phyloP scores from a whole-genome alignment of 2,329 filamentous ascomycete species.

The Colletotrichum cereale region DNA sequence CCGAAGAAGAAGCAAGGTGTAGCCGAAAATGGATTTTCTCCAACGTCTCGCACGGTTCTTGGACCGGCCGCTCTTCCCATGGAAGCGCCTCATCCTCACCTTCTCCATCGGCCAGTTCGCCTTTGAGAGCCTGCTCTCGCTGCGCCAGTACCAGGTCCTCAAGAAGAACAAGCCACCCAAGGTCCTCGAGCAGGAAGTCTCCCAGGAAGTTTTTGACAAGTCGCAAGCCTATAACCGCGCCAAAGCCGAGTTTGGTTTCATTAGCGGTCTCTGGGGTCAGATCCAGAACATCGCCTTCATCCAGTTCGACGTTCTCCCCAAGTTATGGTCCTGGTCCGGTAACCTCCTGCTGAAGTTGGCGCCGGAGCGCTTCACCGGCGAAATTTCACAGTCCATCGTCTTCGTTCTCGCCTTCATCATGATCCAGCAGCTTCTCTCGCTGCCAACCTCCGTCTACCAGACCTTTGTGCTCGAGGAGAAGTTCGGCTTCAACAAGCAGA shows the following conservation, averaged over 20 bases:
- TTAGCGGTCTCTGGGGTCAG: slow-evolving; percentile 86
- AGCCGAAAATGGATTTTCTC: slow-evolving; percentile 37
- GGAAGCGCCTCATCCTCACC: slow-evolving; percentile 95
- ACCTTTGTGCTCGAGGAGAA: slow-evolving; percentile 97
- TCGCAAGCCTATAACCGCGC: slow-evolving; percentile 96
- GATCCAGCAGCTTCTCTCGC: slow-evolving; percentile 81
- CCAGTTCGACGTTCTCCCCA: slow-evolving; percentile 90
- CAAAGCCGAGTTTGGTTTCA: slow-evolving; percentile 90
- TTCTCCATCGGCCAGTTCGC: slow-evolving; percentile 94
- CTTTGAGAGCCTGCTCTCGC: slow-evolving; percentile 89
- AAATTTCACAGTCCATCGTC: slow-evolving; percentile 92
- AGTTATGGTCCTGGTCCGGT: slow-evolving; percentile 88
- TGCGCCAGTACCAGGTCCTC: slow-evolving; percentile 90
- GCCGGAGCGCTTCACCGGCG: slow-evolving; percentile 84
- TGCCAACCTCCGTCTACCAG: slow-evolving; percentile 90
- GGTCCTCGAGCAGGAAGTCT: slow-evolving; percentile 89
- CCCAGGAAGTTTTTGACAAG: slow-evolving; percentile 92
- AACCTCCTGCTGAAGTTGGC: slow-evolving; percentile 79
- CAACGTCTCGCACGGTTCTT: slow-evolving; percentile 85
- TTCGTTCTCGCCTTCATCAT: slow-evolving; percentile 91
- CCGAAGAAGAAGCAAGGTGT: slow-evolving; percentile 11
- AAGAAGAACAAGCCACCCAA: slow-evolving; percentile 84
- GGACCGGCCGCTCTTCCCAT: slow-evolving; percentile 93
- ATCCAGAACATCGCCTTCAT: slow-evolving; percentile 91
- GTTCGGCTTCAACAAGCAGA: slow-evolving; percentile 99